phyloP scores from a whole-genome alignment of 2,329 filamentous ascomycete genomes.

The Pseudogymnoascus sp. region DNA sequence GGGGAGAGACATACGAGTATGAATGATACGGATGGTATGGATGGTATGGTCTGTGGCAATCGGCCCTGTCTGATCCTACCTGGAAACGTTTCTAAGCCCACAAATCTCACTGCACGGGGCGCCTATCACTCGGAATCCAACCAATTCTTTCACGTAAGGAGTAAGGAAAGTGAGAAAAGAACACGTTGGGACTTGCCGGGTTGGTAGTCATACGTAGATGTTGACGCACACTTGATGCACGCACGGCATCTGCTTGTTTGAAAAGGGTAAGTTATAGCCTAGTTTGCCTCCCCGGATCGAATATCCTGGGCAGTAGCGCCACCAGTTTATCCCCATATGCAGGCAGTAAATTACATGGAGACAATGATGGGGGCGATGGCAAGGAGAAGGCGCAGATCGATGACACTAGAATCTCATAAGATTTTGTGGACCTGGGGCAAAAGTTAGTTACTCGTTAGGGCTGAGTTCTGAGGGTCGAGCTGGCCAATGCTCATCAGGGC shows the following conservation, averaged over 20 bases:
- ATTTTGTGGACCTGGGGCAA: not conserved
- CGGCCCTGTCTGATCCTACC: not conserved
- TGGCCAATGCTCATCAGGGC: not conserved
- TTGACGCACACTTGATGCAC: slow-evolving; percentile 3
- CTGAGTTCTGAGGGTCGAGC: not conserved
- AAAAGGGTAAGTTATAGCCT: not conserved
- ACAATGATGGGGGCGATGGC: not conserved
- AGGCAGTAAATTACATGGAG: not conserved
- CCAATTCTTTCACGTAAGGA: slow-evolving; percentile 5
- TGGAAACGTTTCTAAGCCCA: not conserved
- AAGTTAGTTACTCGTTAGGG: not conserved
- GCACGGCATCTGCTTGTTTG: not conserved
- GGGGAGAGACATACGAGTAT: not conserved
- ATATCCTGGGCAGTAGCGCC: not conserved
- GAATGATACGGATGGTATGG: not conserved
- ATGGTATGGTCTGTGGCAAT: not conserved
- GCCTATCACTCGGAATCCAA: not conserved
- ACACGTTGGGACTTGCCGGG: not conserved
- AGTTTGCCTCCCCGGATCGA: not conserved
- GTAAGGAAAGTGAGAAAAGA: not conserved
- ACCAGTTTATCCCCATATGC: not conserved
- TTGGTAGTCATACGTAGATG: not conserved
- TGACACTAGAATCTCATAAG: not conserved
- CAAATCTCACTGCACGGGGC: not conserved
- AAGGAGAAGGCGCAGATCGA: not conserved